Base-by-base conservation (phyloP, 73 alveolate genomes). In the Effrenium voratum region DNA sequence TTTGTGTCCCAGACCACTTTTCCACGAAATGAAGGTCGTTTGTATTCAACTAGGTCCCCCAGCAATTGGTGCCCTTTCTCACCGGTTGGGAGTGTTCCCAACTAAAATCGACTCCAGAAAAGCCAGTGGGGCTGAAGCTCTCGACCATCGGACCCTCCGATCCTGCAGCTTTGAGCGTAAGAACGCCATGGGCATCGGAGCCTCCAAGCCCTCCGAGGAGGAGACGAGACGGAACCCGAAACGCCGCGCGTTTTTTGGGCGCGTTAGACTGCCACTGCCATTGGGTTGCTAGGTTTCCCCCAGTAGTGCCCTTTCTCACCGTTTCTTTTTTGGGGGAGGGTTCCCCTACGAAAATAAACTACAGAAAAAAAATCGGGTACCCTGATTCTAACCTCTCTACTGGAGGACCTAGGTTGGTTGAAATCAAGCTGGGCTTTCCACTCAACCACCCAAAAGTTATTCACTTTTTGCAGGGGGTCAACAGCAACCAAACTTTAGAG, bases 121-220 rank as follows among this genome's bases (percentile, higher is more conserved):
- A n/a, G n/a, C n/a, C n/a, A n/a, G n/a, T n/a, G n/a, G n/a, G n/a
- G n/a, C n/a, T n/a, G n/a, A n/a, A n/a, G n/a, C n/a, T n/a, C n/a
- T n/a, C n/a, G n/a, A n/a, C n/a, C n/a, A n/a, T n/a, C n/a, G n/a
- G n/a, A n/a, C n/a, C n/a, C n/a, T n/a, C n/a, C n/a, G n/a, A n/a
- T n/a, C n/a, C n/a, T n/a, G n/a, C n/a, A n/a, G n/a, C n/a, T n/a
- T n/a, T n/a, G n/a, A n/a, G n/a, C n/a, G n/a, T n/a, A n/a, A n/a
- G n/a, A n/a, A n/a, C 68, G 87, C 38, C 52, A 82, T 82, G 92
- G 92, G 92, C 75, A 82, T 82, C 50, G 28, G 75, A 32, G 75
- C 92, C 19, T 82, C 92, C 3, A 82, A 82, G 73, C 92, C 92
- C 10, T 49, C 76, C 12, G 60, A 82, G 72, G 92, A 82, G 92